Evolutionary conservation across 257 asterid genomes (phyloP).

Genomic region (Scutellaria galericulata): DNA sequence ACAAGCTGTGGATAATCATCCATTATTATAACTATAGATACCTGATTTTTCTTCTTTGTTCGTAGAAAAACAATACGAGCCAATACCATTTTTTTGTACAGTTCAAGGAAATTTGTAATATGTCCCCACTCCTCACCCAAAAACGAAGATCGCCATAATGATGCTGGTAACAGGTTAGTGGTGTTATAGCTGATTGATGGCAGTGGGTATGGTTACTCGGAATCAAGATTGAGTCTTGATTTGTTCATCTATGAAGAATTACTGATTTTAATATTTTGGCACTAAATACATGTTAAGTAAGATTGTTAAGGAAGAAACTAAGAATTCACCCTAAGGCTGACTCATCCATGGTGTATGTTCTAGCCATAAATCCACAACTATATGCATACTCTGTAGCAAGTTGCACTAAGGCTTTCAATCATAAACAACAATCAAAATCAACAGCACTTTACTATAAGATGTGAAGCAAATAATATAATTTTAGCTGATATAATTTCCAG

Average conservation of each 20-base stretch:
- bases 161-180: not conserved
- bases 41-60: too few species aligned
- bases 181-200: not conserved
- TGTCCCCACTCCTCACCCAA: not conserved
- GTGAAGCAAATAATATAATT: slow-evolving; percentile 8
- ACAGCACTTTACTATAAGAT: slow-evolving; percentile 19
- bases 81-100: not conserved
- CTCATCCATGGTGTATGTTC: not conserved
- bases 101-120: not conserved
- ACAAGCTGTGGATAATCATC: not conserved
- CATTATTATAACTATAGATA: too few species aligned
- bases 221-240: not conserved
- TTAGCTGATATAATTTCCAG: not conserved
- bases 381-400: not conserved
- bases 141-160: not conserved
- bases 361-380: not conserved
- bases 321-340: not conserved
- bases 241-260: too few species aligned
- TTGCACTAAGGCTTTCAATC: not conserved
- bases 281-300: not conserved
- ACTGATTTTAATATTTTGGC: not conserved
- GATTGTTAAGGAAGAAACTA: not conserved
- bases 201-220: not conserved
- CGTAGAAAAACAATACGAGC: too few species aligned
- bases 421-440: not conserved